phyloP scores from a whole-genome alignment of 225 moss, liverwort and hornwort genomes.

The Climacium dendroides region DNA sequence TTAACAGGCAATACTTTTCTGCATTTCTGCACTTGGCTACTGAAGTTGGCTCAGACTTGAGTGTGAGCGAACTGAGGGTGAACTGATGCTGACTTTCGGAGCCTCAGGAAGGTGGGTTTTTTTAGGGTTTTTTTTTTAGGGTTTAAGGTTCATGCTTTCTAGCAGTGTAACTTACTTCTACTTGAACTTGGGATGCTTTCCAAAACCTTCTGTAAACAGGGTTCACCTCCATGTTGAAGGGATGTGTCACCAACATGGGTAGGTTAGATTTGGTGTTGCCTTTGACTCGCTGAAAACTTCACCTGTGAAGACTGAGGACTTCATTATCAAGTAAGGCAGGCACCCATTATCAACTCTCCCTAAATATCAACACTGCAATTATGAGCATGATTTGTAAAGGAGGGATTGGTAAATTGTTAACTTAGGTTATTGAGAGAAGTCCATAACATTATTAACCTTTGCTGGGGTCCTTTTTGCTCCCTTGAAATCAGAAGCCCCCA shows the following conservation, averaged over 20 bases:
- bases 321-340: not conserved
- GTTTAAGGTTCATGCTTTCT: not conserved
- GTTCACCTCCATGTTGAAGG: not conserved
- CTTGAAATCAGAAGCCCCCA: too few relatives aligned
- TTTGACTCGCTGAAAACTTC: not conserved
- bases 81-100: not conserved
- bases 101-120: not conserved
- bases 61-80: not conserved
- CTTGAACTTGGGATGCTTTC: not conserved
- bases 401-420: accelerated
- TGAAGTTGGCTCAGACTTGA: not conserved
- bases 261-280: not conserved
- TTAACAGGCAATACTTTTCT: too few relatives aligned
- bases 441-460: too few relatives aligned
- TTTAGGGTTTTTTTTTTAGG: not conserved
- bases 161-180: not conserved
- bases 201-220: not conserved
- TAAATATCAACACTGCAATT: not conserved
- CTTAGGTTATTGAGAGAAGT: too few relatives aligned
- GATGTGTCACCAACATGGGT: not conserved
- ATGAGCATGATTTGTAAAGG: not conserved
- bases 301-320: not conserved
- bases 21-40: not conserved
- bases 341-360: too few relatives aligned
- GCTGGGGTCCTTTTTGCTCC: too few relatives aligned